Conservation (phyloP, 2,329 filamentous ascomycete species). For the Penicillium sp. region DNA sequence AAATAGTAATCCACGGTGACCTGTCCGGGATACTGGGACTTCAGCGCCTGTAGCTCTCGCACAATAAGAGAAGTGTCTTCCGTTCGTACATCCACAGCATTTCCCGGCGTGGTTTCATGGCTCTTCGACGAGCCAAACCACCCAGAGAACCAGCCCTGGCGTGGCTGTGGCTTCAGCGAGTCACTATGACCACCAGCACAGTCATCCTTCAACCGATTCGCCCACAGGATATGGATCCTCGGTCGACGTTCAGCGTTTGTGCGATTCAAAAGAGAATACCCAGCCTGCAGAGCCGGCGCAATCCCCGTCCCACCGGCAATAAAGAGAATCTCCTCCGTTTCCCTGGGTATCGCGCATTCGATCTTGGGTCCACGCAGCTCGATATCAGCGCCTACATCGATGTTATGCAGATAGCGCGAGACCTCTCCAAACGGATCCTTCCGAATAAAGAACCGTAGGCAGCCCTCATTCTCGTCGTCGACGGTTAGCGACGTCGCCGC, state of each 20-base stretch:
- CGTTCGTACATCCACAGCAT: not conserved
- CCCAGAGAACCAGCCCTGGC: conserved; percentile 30
- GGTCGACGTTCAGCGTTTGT: conserved; percentile 32
- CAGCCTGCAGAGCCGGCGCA: conserved; percentile 81
- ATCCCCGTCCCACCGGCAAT: conserved; percentile 91
- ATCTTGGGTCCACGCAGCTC: conserved; percentile 75
- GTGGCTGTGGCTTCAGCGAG: conserved; percentile 19
- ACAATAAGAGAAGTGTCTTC: conserved; percentile 47
- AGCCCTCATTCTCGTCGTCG: conserved; percentile 34
- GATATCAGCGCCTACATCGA: conserved; percentile 62
- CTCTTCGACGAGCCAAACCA: conserved; percentile 21
- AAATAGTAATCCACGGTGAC: conserved; percentile 73
- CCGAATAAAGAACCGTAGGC: conserved; percentile 74
- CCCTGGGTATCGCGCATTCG: conserved; percentile 61
- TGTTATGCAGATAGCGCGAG: conserved; percentile 70
- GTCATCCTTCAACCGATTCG: conserved; percentile 65
- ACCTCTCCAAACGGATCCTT: conserved; percentile 78
- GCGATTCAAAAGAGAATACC: conserved; percentile 53
- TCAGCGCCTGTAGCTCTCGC: conserved; percentile 61
- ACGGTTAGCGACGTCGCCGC: conserved; percentile 21
- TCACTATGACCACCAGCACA: conserved; percentile 60
- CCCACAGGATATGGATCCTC: conserved; percentile 76
- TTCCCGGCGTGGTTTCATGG: not conserved
- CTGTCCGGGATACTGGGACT: conserved; percentile 53
- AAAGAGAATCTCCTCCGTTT: conserved; percentile 66